Percentiles rank a stretch among this genome's conserved stretches.
Evolutionary conservation across 2,329 filamentous ascomycete species (phyloP).

Genomic region (Sporothrix dimorphospora): DNA sequence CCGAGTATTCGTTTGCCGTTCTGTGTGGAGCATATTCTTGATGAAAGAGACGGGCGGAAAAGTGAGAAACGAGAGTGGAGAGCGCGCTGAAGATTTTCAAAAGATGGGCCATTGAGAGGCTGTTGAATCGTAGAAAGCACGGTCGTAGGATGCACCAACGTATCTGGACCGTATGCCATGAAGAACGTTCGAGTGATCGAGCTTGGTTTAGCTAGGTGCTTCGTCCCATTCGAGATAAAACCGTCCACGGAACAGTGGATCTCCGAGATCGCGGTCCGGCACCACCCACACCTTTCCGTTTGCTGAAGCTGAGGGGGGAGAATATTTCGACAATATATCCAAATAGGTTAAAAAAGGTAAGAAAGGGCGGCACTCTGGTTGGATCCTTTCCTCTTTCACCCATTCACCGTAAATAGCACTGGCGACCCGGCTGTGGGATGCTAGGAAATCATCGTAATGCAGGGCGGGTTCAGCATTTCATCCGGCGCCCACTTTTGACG

Average conservation of each 20-base stretch:
- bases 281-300: constrained; percentile 14
- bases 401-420: background rate
- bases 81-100: background rate
- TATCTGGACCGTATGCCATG: no score
- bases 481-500: background rate
- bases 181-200: background rate
- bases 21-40: background rate
- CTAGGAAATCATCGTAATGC: background rate
- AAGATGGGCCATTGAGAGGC: background rate
- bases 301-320: constrained; percentile 6
- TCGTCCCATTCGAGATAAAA: constrained; percentile 15
- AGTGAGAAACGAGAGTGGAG: background rate
- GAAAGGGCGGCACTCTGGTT: background rate
- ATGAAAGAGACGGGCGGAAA: background rate
- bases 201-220: background rate
- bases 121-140: background rate
- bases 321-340: constrained; percentile 9
- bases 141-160: background rate
- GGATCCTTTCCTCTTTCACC: background rate
- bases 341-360: background rate
- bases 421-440: background rate
- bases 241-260: constrained; percentile 17
- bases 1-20: background rate
- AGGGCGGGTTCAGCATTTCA: background rate
- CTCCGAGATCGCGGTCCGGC: constrained; percentile 23